Evolutionary conservation across 2,329 filamentous ascomycete genomes (phyloP).

Genomic region (Magnaporthiopsis incrustans): DNA sequence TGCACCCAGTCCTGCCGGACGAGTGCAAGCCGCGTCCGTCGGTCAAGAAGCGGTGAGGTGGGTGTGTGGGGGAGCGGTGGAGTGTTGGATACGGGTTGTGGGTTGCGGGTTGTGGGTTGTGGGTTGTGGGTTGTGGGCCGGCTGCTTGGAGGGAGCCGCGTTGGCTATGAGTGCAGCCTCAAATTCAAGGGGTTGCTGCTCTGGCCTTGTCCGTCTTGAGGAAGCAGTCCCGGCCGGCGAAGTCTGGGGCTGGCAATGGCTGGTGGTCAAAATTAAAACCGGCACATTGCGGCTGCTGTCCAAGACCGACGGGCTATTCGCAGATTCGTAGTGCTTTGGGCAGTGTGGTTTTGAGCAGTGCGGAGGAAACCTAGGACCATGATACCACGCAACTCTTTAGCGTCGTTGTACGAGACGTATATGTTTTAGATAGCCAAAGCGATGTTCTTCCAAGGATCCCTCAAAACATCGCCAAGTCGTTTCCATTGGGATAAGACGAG

Average conservation of each 20-base stretch:
- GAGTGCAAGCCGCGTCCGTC: constrained; percentile 55
- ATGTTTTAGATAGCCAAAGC: neutral
- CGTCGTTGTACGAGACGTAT: neutral
- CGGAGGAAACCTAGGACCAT: neutral
- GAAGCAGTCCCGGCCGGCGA: neutral
- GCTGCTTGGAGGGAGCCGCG: constrained; percentile 11
- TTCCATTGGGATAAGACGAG: neutral
- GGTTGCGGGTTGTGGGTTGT: too few species aligned
- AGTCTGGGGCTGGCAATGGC: neutral
- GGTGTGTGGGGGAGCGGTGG: too few species aligned
- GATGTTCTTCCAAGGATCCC: neutral
- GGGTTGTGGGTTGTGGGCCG: too few species aligned
- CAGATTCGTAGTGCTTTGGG: neutral
- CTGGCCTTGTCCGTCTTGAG: neutral
- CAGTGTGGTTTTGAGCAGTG: too few species aligned
- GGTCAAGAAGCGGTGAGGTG: constrained; percentile 46
- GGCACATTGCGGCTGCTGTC: neutral
- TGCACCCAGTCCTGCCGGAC: constrained; percentile 63
- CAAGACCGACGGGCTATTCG: neutral
- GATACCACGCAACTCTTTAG: neutral
- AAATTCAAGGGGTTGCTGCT: neutral
- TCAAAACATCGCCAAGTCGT: neutral
- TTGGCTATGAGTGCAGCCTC: neutral
- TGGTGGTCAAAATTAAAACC: neutral
- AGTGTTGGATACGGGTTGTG: constrained; percentile 11